These are phyloP conservation scores for Paspalum notatum DNA, from an alignment of 176 grass and related monocot species.

Conservation along the genomic window DNA sequence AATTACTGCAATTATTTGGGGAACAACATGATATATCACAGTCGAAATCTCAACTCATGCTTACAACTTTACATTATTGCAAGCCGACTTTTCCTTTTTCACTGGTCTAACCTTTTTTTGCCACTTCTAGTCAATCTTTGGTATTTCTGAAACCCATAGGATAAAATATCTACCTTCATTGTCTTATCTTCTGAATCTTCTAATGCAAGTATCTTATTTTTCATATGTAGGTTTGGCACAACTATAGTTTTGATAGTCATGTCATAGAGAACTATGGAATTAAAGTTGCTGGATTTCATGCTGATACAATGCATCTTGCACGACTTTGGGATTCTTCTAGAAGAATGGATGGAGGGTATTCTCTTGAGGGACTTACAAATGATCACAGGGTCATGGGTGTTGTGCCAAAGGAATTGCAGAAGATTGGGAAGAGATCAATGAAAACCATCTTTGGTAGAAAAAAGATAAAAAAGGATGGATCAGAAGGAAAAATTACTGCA, in stretches of 20 bases:
- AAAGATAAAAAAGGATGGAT: conserved; percentile 89
- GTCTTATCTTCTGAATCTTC: conserved; percentile 31
- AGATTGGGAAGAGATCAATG: conserved; percentile 85
- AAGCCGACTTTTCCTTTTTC: conserved; percentile 4
- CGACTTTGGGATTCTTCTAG: conserved; percentile 91
- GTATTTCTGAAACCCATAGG: conserved; percentile 18
- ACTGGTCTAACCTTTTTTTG: background rate
- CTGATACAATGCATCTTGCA: conserved; percentile 98
- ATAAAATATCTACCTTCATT: background rate
- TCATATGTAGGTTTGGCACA: conserved; percentile 93
- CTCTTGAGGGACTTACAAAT: conserved; percentile 92
- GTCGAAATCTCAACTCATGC: conserved; percentile 3
- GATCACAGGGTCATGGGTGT: conserved; percentile 76
- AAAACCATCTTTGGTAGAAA: conserved; percentile 96
- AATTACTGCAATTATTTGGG: conserved; percentile 3
- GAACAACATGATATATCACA: conserved; percentile 7
- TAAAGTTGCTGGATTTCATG: conserved; percentile 92
- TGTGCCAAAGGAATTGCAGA: conserved; percentile 50
- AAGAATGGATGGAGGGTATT: conserved; percentile 85
- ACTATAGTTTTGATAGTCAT: conserved; percentile 98
- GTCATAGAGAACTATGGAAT: conserved; percentile 87
- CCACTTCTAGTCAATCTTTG: background rate
- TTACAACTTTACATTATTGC: conserved; percentile 6
- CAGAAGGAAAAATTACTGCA: conserved; percentile 65
- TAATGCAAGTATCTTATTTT: conserved; percentile 28